These are phyloP conservation scores for Fusarium tupiense DNA, from an alignment of 2,329 filamentous ascomycete genomes.

Conservation along the genomic window DNA sequence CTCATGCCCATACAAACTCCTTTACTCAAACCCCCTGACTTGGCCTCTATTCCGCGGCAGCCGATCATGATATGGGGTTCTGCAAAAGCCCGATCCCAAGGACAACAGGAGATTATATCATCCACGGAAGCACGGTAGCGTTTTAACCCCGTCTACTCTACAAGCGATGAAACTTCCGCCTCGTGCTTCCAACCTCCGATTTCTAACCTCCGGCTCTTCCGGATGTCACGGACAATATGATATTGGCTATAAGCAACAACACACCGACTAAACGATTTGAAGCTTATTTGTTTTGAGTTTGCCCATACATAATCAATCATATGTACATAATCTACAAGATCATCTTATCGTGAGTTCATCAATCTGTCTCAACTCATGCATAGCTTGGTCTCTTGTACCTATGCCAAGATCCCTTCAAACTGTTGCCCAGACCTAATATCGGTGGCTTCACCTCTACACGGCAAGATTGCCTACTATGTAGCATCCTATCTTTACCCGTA, in stretches of 20 bases:
- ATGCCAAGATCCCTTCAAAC: neutral
- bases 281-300: neutral
- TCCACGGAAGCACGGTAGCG: slow-evolving; percentile 14
- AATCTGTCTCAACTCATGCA: neutral
- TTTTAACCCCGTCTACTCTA: neutral
- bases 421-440: neutral
- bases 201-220: slow-evolving; percentile 9
- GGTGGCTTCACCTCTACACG: neutral
- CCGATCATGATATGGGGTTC: neutral
- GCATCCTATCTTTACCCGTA: neutral
- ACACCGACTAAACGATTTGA: neutral
- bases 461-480: neutral
- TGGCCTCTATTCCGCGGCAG: neutral
- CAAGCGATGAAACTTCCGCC: neutral
- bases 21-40: neutral
- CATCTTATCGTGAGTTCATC: neutral
- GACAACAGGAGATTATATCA: neutral
- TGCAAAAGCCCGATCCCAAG: neutral
- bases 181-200: slow-evolving; percentile 6
- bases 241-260: neutral
- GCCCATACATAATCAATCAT: neutral
- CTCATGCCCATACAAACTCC: neutral
- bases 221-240: slow-evolving; percentile 1
- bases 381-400: neutral
- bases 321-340: neutral